Evolutionary conservation across 1,139 yeast species (phyloP).

Genomic region (Waltiozyma sp.): DNA sequence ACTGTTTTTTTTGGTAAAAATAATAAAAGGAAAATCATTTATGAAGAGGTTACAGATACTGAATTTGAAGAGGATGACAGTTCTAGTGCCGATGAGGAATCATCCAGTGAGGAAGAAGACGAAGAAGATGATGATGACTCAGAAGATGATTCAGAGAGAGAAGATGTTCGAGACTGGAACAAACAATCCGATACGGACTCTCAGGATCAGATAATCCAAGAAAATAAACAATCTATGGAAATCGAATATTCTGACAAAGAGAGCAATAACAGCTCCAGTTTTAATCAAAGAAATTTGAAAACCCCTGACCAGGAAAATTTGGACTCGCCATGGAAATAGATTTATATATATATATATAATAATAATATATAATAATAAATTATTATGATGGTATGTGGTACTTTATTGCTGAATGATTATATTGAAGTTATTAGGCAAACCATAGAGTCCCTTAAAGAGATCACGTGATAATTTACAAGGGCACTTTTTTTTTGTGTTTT

Average conservation of each 20-base stretch:
- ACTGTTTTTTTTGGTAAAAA: constrained; percentile 6
- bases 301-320: background rate
- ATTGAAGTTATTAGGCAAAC: no score
- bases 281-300: no score
- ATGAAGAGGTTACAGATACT: constrained; percentile 49
- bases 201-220: background rate
- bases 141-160: constrained; percentile 27
- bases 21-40: constrained; percentile 19
- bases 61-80: constrained; percentile 62
- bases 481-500: no score
- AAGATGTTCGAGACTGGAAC: constrained; percentile 19
- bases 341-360: no score
- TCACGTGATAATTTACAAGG: no score
- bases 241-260: no score
- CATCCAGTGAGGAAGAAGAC: constrained; percentile 39
- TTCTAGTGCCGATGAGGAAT: constrained; percentile 35
- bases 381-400: no score
- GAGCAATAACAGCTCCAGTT: no score
- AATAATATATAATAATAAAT: no score
- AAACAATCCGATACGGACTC: background rate
- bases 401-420: no score
- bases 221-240: background rate
- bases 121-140: constrained; percentile 21
- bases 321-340: background rate
- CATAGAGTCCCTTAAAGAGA: no score